Percentiles rank a stretch among this genome's conserved stretches.
These are phyloP conservation scores for Fusarium sp. DNA, from an alignment of 2,329 filamentous ascomycete genomes.

Conservation along the genomic window DNA sequence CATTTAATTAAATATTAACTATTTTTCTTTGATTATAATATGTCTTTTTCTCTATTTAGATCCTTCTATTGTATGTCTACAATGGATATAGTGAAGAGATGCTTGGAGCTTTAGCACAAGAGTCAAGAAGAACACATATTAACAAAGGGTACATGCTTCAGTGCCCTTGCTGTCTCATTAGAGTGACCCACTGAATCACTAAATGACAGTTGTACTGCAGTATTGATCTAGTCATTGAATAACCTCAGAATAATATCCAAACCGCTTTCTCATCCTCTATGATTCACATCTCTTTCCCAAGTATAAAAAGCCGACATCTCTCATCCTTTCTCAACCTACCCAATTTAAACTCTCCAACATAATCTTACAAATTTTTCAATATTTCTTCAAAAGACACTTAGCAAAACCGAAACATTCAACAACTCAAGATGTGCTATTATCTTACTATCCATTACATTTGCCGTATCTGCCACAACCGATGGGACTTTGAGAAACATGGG, in stretches of 20 bases:
- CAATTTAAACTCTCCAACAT: background rate
- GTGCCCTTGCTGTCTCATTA: too few relatives aligned
- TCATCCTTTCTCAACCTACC: background rate
- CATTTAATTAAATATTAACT: too few relatives aligned
- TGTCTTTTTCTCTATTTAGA: too few relatives aligned
- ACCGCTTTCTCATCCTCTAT: background rate
- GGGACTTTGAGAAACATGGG: constrained; percentile 19
- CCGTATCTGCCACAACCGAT: background rate
- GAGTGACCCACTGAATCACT: background rate
- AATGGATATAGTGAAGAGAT: too few relatives aligned
- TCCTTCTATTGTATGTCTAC: too few relatives aligned
- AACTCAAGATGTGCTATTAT: constrained; percentile 3
- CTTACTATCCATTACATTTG: constrained; percentile 19
- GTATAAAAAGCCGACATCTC: background rate
- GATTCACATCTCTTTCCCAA: fast-evolving
- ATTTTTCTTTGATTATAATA: too few relatives aligned
- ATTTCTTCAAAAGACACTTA: too few relatives aligned
- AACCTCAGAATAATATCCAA: background rate
- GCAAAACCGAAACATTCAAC: fast-evolving
- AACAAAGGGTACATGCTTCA: too few relatives aligned
- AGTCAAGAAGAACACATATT: too few relatives aligned
- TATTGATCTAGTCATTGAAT: background rate
- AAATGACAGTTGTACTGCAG: fast-evolving
- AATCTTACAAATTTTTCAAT: too few relatives aligned
- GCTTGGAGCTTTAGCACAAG: too few relatives aligned